phyloP scores from a whole-genome alignment of 2,329 filamentous ascomycete genomes.

The Cladorrhinum sp. region DNA sequence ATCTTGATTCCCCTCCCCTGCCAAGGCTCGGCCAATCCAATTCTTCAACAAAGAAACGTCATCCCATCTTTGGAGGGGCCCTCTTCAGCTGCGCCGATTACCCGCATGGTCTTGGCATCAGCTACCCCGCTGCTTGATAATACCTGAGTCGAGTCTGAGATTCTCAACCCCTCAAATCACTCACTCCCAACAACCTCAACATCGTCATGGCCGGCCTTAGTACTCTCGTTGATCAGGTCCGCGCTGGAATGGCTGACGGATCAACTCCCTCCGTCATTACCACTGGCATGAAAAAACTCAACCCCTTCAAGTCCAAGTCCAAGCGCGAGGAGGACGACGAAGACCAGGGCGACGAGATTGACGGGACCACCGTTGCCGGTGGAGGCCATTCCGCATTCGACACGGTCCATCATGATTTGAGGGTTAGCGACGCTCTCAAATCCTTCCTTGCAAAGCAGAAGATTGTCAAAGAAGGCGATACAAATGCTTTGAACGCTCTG shows the following conservation, averaged over 20 bases:
- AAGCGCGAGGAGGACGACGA: conserved; percentile 45
- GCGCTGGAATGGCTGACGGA: background rate
- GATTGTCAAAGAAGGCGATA: conserved; percentile 48
- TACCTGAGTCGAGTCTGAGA: background rate
- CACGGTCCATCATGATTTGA: conserved; percentile 50
- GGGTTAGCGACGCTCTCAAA: conserved; percentile 57
- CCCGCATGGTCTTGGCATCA: conserved; percentile 7
- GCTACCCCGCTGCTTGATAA: conserved; percentile 3
- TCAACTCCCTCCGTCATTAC: background rate
- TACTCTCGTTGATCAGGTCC: background rate
- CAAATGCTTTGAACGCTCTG: conserved; percentile 47
- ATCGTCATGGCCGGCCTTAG: background rate
- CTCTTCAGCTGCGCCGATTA: conserved; percentile 2
- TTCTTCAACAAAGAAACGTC: too few relatives aligned
- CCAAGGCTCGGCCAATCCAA: too few relatives aligned
- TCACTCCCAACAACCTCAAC: background rate
- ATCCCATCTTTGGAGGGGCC: too few relatives aligned
- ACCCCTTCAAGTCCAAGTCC: conserved; percentile 35
- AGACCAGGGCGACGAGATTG: conserved; percentile 47
- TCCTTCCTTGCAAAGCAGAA: conserved; percentile 53
- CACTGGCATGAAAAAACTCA: conserved; percentile 29
- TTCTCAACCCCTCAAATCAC: background rate
- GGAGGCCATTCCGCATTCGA: conserved; percentile 55
- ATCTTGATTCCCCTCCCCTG: too few relatives aligned
- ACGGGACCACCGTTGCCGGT: conserved; percentile 51